phyloP scores from a whole-genome alignment of 129 eudicot species.

The Lonicera japonica region DNA sequence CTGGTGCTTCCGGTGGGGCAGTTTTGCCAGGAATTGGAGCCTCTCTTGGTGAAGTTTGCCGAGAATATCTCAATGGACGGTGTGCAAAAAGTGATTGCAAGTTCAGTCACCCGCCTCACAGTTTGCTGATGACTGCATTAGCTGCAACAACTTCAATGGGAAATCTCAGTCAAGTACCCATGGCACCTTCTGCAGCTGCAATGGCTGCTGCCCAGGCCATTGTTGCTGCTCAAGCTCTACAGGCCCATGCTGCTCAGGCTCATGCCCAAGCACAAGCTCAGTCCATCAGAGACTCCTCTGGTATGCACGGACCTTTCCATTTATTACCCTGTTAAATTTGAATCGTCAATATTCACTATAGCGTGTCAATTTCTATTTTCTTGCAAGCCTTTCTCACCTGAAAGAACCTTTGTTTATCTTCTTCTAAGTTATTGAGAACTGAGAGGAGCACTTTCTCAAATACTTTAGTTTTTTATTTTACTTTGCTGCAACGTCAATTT shows the following conservation, averaged over 20 bases:
- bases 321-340: neutral
- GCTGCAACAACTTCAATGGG: conserved; percentile 90
- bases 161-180: conserved; percentile 85
- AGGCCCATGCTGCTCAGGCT: conserved; percentile 86
- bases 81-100: conserved; percentile 79
- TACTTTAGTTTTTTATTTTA: neutral
- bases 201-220: conserved; percentile 99
- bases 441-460: neutral
- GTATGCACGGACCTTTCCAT: conserved; percentile 21
- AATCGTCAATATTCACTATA: neutral
- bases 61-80: conserved; percentile 80
- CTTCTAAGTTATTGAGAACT: neutral
- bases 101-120: conserved; percentile 89
- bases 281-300: conserved; percentile 47
- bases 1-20: conserved; percentile 93
- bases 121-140: conserved; percentile 79
- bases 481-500: no score
- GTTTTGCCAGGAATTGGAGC: conserved; percentile 96
- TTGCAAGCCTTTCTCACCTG: neutral
- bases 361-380: neutral
- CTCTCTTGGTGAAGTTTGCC: conserved; percentile 86
- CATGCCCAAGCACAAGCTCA: conserved; percentile 47
- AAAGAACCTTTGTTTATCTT: neutral
- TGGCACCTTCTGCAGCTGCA: conserved; percentile 99
- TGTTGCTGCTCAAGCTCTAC: conserved; percentile 99